Evolutionary conservation across 805 yeast genomes (phyloP).

Genomic region (Kazachstania kunashirensis): DNA sequence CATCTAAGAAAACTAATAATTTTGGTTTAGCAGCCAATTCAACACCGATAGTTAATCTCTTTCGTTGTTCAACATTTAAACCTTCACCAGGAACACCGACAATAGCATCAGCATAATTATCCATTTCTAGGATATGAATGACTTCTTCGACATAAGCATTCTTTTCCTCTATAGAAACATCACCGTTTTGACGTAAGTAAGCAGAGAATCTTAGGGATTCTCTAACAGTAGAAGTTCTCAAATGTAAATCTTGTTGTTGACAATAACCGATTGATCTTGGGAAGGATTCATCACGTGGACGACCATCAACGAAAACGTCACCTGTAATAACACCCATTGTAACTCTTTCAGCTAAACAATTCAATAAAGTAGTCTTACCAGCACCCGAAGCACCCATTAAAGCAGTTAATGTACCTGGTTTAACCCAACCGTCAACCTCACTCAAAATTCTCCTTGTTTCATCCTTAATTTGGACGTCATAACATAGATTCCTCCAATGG

Average conservation of each 20-base stretch:
- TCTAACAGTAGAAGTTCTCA: conserved; percentile 56
- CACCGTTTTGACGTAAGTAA: conserved; percentile 51
- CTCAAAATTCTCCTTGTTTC: conserved; percentile 52
- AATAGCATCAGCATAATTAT: conserved; percentile 53
- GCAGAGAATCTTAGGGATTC: conserved; percentile 65
- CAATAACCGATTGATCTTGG: conserved; percentile 59
- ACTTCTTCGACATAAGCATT: conserved; percentile 56
- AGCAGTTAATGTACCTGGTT: conserved; percentile 75
- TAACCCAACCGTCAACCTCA: conserved; percentile 72
- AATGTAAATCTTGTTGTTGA: conserved; percentile 68
- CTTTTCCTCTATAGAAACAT: conserved; percentile 45
- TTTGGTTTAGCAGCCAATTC: conserved; percentile 56
- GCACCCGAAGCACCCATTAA: conserved; percentile 74
- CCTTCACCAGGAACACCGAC: conserved; percentile 63
- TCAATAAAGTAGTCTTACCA: conserved; percentile 67
- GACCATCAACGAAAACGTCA: conserved; percentile 58
- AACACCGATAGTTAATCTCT: conserved; percentile 52
- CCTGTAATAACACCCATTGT: conserved; percentile 64
- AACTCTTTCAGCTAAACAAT: conserved; percentile 61
- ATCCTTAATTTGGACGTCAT: conserved; percentile 53
- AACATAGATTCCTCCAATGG: conserved; percentile 71
- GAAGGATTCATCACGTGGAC: conserved; percentile 49
- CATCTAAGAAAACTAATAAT: conserved; percentile 48
- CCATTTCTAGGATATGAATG: conserved; percentile 54
- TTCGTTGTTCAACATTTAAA: conserved; percentile 49